Base-by-base conservation (phyloP, 257 asterid species). In the Salvia rosmarinus region DNA sequence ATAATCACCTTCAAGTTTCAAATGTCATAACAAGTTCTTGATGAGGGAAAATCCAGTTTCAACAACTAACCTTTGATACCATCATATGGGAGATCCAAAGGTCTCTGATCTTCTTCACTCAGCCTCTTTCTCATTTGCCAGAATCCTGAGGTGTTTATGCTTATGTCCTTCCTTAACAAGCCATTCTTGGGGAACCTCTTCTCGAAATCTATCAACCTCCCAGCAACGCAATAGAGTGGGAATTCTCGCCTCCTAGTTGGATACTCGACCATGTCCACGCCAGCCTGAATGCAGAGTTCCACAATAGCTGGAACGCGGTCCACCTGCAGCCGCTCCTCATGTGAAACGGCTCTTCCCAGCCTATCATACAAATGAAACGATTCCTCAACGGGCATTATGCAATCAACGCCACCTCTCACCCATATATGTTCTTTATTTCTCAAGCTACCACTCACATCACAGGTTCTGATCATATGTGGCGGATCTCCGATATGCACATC, bases 271-370 rank as follows among this genome's bases (percentile, higher is more conserved):
- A 88, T 70, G 50, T 90, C 84, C 19, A 90, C 87, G 14, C 96
- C 96, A 28, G 92, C 96, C 79, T 90, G 97, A 77, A 90, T 84
- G 77, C 96, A 90, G 43, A 88, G 82, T 25, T 90, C 94, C 47
- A 90, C 75, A 23, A 85, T 67, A 50, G 95, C 94, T 12, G 95
- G 96, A 72, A 90, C 78, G 34, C 87, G 87, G 66, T 87, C 96
- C 52, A 90, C 92, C 64, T 81, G 75, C 20, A 90, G 84, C 57
- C 92, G 79, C 67, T 88, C 94, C 17, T 86, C 71, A 68, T 90
- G 97, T 5, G 94, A 79, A 46, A 90, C 90, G 14, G 92, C 90
- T 83, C 92, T 77, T 39, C 89, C 94, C 75, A 87, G 43, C 63
- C 96, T 79, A 68, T 88, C 96, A 70, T 87, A 90, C 56, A 90